phyloP scores from a whole-genome alignment of 805 yeast species.

The Vanderwaltozyma tropicalis region DNA sequence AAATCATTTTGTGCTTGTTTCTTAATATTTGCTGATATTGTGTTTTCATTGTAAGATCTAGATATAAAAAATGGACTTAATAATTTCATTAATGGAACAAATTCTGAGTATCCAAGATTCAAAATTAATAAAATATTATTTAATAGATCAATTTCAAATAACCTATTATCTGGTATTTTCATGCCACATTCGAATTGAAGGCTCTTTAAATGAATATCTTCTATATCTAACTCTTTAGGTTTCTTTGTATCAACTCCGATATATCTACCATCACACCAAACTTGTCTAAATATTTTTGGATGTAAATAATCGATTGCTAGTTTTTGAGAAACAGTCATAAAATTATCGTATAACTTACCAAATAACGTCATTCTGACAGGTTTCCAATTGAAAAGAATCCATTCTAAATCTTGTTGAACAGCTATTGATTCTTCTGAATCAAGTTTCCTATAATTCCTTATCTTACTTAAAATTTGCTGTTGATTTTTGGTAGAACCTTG shows the following conservation, averaged over 20 bases:
- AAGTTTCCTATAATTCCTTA: constrained; percentile 32
- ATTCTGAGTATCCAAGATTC: constrained; percentile 40
- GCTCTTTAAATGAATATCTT: constrained; percentile 15
- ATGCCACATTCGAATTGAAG: constrained; percentile 17
- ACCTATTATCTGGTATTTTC: constrained; percentile 29
- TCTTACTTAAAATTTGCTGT: constrained; percentile 14
- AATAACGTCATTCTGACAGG: constrained; percentile 37
- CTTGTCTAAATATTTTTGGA: constrained; percentile 46
- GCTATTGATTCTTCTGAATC: constrained; percentile 32
- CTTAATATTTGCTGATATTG: constrained; percentile 18
- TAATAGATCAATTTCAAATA: constrained; percentile 34
- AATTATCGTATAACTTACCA: constrained; percentile 42
- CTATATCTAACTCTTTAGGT: constrained; percentile 9
- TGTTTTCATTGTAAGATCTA: constrained; percentile 28
- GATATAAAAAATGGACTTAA: constrained; percentile 37
- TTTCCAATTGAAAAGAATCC: constrained; percentile 33
- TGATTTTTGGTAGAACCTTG: constrained; percentile 21
- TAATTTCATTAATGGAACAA: constrained; percentile 30
- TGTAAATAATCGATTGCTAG: constrained; percentile 43
- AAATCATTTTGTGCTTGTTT: constrained; percentile 16
- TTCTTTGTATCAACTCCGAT: constrained; percentile 18
- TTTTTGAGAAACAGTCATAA: constrained; percentile 43
- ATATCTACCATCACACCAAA: constrained; percentile 37
- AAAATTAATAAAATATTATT: constrained; percentile 38
- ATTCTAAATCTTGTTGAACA: constrained; percentile 33